phyloP scores from a whole-genome alignment of 371 early-diverging fungal species.

The Circinella minor region DNA sequence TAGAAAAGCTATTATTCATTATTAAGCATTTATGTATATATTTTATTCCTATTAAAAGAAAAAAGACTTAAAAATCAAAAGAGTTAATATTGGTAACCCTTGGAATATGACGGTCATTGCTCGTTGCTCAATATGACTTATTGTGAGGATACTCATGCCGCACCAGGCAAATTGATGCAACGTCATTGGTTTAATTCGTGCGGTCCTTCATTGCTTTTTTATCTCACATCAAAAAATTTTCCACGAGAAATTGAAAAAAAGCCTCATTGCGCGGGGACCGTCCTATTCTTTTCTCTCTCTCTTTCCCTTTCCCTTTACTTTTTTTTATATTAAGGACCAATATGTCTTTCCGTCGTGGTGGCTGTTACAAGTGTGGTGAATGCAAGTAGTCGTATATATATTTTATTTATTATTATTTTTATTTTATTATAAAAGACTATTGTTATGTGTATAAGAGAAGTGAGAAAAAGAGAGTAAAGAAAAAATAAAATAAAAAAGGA shows the following conservation, averaged over 20 bases:
- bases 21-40: too few relatives aligned
- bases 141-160: neutral
- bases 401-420: slow-evolving; percentile 19
- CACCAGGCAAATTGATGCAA: neutral
- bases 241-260: neutral
- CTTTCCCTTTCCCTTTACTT: slow-evolving; percentile 13
- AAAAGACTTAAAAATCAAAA: too few relatives aligned
- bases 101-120: too few relatives aligned
- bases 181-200: neutral
- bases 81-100: too few relatives aligned
- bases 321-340: slow-evolving; percentile 13
- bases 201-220: neutral
- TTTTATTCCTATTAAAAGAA: too few relatives aligned
- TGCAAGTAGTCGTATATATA: slow-evolving; percentile 36
- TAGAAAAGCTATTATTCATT: too few relatives aligned
- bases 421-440: too few relatives aligned
- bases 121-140: too few relatives aligned
- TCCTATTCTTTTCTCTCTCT: slow-evolving; percentile 14
- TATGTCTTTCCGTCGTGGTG: slow-evolving; percentile 52
- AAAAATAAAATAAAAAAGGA: too few relatives aligned
- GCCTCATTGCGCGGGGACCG: neutral
- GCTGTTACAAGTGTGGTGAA: slow-evolving; percentile 60
- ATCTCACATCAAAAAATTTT: neutral
- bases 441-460: too few relatives aligned
- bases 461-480: too few relatives aligned